phyloP scores from a whole-genome alignment of 345 rosid species.

The Pelargonium nanum region DNA sequence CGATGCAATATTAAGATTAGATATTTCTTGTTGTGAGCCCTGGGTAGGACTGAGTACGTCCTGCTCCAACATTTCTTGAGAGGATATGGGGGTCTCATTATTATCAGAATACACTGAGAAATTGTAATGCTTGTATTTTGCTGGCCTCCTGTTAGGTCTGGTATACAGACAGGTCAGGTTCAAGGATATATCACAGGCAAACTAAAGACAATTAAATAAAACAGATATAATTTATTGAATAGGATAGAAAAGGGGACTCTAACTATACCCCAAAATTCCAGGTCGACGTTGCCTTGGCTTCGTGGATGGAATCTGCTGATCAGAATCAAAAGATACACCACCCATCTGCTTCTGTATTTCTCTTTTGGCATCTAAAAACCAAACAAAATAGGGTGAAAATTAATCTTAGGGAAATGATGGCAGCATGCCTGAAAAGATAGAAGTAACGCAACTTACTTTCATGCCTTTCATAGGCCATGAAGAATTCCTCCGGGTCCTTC shows the following conservation, averaged over 20 bases:
- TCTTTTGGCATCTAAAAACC: conserved; percentile 42
- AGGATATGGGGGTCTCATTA: conserved; percentile 10
- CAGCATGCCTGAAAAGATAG: background rate
- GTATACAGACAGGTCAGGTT: conserved; percentile 9
- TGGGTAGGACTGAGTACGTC: conserved; percentile 17
- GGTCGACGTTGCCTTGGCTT: conserved; percentile 48
- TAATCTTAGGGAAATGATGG: background rate
- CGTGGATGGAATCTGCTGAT: conserved; percentile 23
- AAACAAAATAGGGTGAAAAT: conserved; percentile 4
- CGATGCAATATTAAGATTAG: conserved; percentile 19
- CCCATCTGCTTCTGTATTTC: conserved; percentile 75
- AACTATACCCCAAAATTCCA: conserved; percentile 49
- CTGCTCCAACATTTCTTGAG: conserved; percentile 30
- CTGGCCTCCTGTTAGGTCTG: conserved; percentile 29
- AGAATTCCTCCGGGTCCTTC: conserved; percentile 60
- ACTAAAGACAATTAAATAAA: background rate
- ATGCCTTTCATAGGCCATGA: conserved; percentile 47
- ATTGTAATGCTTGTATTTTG: conserved; percentile 37
- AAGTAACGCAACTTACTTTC: conserved; percentile 38
- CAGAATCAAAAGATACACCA: conserved; percentile 17
- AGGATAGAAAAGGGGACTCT: background rate
- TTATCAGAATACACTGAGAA: conserved; percentile 9
- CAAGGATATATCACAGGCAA: background rate
- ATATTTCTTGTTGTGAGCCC: conserved; percentile 21
- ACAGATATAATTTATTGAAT: background rate